Percentiles rank a stretch among this genome's conserved stretches.
Evolutionary conservation across 352 stramenopile genomes (phyloP).

Genomic region (Blastocystis sp.): DNA sequence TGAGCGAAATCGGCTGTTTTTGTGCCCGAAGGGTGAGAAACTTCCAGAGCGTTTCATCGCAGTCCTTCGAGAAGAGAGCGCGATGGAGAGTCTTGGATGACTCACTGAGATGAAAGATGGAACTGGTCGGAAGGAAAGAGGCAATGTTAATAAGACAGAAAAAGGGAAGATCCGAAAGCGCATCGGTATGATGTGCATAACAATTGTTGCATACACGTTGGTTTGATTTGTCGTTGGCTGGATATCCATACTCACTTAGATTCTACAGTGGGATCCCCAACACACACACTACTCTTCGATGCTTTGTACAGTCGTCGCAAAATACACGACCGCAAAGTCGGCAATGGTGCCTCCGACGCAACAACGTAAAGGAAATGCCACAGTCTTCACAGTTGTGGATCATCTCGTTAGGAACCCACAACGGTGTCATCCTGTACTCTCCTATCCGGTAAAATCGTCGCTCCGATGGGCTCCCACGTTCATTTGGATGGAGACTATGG

Average conservation of each 20-base stretch:
- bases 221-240: not conserved
- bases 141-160: not conserved
- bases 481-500: not conserved
- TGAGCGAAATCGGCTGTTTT: not conserved
- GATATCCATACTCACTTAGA: slow-evolving; percentile 34
- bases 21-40: not conserved
- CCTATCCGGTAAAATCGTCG: not conserved
- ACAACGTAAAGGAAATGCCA: not conserved
- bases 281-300: not conserved
- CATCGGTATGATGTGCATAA: too few relatives aligned
- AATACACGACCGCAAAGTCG: slow-evolving; percentile 24
- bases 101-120: not conserved
- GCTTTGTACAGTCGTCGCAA: not conserved
- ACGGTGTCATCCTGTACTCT: not conserved
- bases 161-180: too few relatives aligned
- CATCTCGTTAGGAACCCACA: slow-evolving; percentile 35
- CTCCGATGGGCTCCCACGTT: not conserved
- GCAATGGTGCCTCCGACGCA: slow-evolving; percentile 25
- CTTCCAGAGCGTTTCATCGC: slow-evolving; percentile 4
- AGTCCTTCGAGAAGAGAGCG: slow-evolving; percentile 13
- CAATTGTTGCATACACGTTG: not conserved
- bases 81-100: slow-evolving; percentile 12
- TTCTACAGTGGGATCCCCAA: not conserved
- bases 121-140: not conserved
- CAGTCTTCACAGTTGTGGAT: not conserved